phyloP scores from a whole-genome alignment of 306 rosid species.

The Cicer bijugum region DNA sequence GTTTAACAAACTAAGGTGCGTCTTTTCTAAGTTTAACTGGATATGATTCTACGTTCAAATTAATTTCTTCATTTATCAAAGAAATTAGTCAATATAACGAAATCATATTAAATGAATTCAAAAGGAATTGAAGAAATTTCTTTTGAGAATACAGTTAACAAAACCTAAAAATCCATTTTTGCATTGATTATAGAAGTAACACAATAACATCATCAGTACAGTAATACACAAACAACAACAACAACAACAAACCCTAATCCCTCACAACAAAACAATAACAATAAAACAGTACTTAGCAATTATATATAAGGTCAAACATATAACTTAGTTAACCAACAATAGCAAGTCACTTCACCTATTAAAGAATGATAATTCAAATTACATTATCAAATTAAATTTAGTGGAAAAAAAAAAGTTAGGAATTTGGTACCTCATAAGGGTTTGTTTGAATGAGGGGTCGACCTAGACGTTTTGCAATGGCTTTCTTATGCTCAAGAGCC shows the following conservation, averaged over 20 bases:
- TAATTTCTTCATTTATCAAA: neutral
- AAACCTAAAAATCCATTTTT: neutral
- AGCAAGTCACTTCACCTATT: neutral
- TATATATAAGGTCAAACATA: neutral
- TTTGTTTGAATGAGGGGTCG: constrained; percentile 95
- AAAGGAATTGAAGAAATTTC: neutral
- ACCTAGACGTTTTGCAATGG: constrained; percentile 88
- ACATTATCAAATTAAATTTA: too few relatives aligned
- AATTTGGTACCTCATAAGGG: constrained; percentile 69
- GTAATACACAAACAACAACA: neutral
- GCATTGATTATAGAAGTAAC: neutral
- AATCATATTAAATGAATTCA: neutral
- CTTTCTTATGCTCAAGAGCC: constrained; percentile 87
- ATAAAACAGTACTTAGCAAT: too few relatives aligned
- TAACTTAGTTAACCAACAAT: neutral
- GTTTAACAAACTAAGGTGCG: constrained; percentile 1
- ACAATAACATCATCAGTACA: neutral
- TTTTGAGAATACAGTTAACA: neutral
- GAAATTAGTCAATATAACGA: neutral
- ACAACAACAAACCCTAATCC: neutral
- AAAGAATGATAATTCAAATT: neutral
- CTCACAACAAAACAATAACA: neutral
- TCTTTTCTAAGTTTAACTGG: neutral
- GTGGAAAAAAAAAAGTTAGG: neutral
- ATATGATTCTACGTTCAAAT: neutral